These are phyloP conservation scores for Suillus weaverae DNA, from an alignment of 768 basidiomycete genomes.

Conservation along the genomic window DNA sequence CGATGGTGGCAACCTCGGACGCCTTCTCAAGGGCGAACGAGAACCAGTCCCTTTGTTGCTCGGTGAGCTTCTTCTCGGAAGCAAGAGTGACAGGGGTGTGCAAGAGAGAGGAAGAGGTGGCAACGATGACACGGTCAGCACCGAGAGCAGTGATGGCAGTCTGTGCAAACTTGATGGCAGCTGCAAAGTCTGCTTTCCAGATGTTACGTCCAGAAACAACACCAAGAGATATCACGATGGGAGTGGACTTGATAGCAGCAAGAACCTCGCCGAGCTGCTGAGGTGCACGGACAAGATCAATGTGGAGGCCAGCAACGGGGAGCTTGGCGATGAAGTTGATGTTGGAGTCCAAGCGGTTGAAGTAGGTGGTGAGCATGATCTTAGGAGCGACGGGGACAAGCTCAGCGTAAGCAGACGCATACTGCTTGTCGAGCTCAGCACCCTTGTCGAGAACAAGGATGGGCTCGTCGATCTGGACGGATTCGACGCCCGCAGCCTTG, in stretches of 20 bases:
- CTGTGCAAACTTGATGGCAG: slow-evolving; percentile 79
- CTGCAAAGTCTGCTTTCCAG: slow-evolving; percentile 95
- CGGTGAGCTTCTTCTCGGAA: slow-evolving; percentile 86
- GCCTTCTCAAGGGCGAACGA: slow-evolving; percentile 98
- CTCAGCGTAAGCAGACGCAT: slow-evolving; percentile 74
- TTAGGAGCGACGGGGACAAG: slow-evolving; percentile 84
- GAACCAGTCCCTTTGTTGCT: slow-evolving; percentile 95
- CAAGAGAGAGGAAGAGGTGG: slow-evolving; percentile 96
- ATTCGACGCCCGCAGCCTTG: slow-evolving; percentile 90
- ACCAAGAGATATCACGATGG: slow-evolving; percentile 85
- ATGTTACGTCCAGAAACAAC: slow-evolving; percentile 98
- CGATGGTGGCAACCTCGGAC: slow-evolving; percentile 83
- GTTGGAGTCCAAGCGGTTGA: slow-evolving; percentile 93
- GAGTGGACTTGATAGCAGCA: slow-evolving; percentile 80
- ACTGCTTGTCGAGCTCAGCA: slow-evolving; percentile 74
- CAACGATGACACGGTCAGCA: slow-evolving; percentile 84
- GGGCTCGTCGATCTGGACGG: slow-evolving; percentile 97
- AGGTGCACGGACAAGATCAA: slow-evolving; percentile 94
- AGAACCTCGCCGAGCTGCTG: slow-evolving; percentile 82
- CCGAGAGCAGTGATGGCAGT: slow-evolving; percentile 85
- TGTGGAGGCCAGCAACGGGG: slow-evolving; percentile 90
- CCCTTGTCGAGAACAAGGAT: slow-evolving; percentile 91
- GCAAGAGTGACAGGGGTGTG: slow-evolving; percentile 97
- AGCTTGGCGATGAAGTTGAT: slow-evolving; percentile 87
- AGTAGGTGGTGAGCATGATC: slow-evolving; percentile 95